Evolutionary conservation across 352 stramenopile species (phyloP).

Genomic region (Peronospora destructor): DNA sequence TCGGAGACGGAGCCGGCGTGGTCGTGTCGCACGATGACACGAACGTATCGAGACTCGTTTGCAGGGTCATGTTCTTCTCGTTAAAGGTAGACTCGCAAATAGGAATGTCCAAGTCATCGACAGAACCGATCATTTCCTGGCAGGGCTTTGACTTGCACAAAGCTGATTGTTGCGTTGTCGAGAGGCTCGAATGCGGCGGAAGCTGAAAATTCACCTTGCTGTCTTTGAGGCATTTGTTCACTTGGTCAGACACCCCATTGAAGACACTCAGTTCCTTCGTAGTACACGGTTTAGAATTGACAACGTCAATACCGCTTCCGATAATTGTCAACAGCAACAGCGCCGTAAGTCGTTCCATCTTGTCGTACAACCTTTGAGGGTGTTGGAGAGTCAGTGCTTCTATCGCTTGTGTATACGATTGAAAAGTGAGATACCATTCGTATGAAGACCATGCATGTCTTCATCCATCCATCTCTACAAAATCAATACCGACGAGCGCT

Average conservation of each 20-base stretch:
- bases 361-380: conserved; percentile 4
- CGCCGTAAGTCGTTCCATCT: conserved; percentile 8
- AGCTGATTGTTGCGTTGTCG: conserved; percentile 21
- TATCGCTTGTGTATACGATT: conserved; percentile 21
- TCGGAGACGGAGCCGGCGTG: conserved; percentile 28
- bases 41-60: conserved; percentile 41
- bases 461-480: conserved; percentile 13
- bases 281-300: conserved; percentile 24
- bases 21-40: conserved; percentile 34
- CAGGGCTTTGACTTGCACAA: conserved; percentile 43
- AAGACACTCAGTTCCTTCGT: conserved; percentile 41
- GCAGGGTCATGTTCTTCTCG: conserved; percentile 47
- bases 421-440: conserved; percentile 10
- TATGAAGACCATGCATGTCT: conserved; percentile 6
- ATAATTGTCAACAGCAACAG: conserved; percentile 14
- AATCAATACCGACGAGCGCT: conserved; percentile 5
- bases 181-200: conserved; percentile 27
- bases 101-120: conserved; percentile 55
- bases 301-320: not conserved
- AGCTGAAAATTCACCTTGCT: conserved; percentile 39
- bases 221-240: conserved; percentile 34
- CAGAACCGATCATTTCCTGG: conserved; percentile 41
- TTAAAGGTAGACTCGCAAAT: conserved; percentile 41
- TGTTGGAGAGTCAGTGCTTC: not conserved
- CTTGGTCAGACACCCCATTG: conserved; percentile 28